Evolutionary conservation across 352 stramenopile species (phyloP), one percentile per base, ranked within the genome.

Genomic region (Phytopythium aichiense): DNA sequence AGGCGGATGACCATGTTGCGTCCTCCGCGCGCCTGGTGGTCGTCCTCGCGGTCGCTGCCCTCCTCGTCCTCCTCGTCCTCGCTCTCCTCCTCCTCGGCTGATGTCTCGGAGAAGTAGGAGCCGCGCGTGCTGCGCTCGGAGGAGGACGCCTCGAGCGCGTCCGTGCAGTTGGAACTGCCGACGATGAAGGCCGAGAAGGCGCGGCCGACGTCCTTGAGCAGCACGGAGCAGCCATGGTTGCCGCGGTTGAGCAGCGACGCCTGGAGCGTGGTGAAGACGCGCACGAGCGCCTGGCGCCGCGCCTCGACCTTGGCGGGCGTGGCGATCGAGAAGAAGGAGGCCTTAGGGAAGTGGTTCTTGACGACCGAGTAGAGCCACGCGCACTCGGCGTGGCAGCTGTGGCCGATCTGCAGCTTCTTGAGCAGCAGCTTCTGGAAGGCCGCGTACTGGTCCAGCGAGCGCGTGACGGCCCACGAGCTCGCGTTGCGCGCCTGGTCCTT

Each of bases 371-470:
- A 73, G 23, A 91, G 68, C 74, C 72, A 91, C 13, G 66, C 69
- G 67, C 82, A 91, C 50, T 89, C 77, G 51, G 79, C 75, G 51
- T 76, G 77, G 65, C 82, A 91, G 35, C 61, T 69, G 64, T 91
- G 82, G 35, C 79, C 79, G 56, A 74, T 72, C 60, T 78, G 61
- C 33, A 89, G 67, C 53, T 72, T 64, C 33, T 63, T 63, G 15
- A 86, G 63, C 35, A 89, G 63, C 20, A 69, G 69, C 58, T 83
- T 70, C 63, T 87, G 80, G 59, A 89, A 80, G 23, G 56, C 56
- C 22, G 64, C 56, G 52, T 81, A 84, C 51, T 81, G 74, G 30
- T 83, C 73, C 46, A 78, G 76, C 13, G 67, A 69, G 43, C 60
- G 64, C 43, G 66, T 57, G 9, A 71, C 65, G 11, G 68, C 72